Evolutionary conservation across 495 filamentous ascomycete species (phyloP), one percentile per base, ranked within the genome.

Genomic region (Ramalina intermedia): DNA sequence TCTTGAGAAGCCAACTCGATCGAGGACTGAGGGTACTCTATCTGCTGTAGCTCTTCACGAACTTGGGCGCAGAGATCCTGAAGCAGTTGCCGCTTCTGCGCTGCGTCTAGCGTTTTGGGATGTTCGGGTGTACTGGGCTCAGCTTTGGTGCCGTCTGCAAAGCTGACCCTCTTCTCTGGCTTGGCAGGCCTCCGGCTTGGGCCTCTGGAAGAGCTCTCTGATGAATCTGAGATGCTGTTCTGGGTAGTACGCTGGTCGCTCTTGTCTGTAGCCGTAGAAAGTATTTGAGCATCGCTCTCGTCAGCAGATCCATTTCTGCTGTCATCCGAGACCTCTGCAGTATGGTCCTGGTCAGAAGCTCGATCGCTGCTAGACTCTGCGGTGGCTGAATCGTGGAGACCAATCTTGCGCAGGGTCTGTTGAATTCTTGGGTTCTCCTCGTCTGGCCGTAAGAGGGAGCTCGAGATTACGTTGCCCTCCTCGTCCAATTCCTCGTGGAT

Each of bases 401-500:
- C 85, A 35, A 75, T 81, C 58, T 87, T 87, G 55, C 76, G 66
- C 44, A 94, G 60, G 1, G 79, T 71, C 14, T 87, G 78, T 18
- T 84, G 52, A 13, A 89, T 60, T 48, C 82, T 72, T 2, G 78
- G 63, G 40, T 79, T 72, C 7, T 69, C 64, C 40, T 82, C 73
- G 17, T 76, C 78, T 0, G 85, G 77, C 1, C 61, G 74, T 11
- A 78, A 76, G 7, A 78, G 66, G 24, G 69, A 71, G 47, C 67
- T 79, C 1, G 75, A 81, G 27, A 95, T 67, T 11, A 96, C 73
- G 57, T 94, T 90, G 16, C 78, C 91, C 16, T 94, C 80, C 17
- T 95, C 90, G 61, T 98, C 91, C 41, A 98, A 68, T 65, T 94
- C 82, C 63, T 98, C 90, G 38, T 80, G 65, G 51, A 98, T 96